Conservation (phyloP, 306 rosid genomes). For the Inga oerstediana region DNA sequence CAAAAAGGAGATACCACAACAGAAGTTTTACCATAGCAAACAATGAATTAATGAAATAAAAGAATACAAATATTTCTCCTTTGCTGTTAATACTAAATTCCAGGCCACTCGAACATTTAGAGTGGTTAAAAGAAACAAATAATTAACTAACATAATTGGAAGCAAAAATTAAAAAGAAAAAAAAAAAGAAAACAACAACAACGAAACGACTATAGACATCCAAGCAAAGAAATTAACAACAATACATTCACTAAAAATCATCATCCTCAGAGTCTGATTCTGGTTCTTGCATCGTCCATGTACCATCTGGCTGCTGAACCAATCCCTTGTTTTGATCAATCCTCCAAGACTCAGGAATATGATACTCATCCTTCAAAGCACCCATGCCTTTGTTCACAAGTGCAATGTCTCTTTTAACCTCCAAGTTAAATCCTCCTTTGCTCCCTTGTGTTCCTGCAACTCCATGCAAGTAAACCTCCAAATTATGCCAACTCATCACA, state of each 20-base stretch:
- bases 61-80: background rate
- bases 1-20: too few relatives aligned
- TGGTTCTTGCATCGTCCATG: background rate
- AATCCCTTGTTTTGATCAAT: background rate
- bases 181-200: too few relatives aligned
- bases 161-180: too few relatives aligned
- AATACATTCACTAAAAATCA: background rate
- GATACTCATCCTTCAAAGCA: background rate
- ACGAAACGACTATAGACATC: background rate
- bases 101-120: too few relatives aligned
- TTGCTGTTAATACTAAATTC: background rate
- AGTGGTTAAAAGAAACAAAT: too few relatives aligned
- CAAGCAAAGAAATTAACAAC: too few relatives aligned
- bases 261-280: background rate
- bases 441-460: constrained; percentile 2
- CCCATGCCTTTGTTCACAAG: background rate
- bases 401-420: background rate
- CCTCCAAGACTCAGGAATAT: background rate
- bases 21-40: too few relatives aligned
- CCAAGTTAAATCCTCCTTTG: background rate
- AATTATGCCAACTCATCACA: constrained; percentile 49
- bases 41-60: background rate
- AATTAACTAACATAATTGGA: too few relatives aligned
- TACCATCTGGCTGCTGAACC: background rate
- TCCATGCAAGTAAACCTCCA: constrained; percentile 30